Evolutionary conservation across 345 rosid genomes (phyloP), one percentile per base, ranked within the genome.

Genomic region (Eucalyptus grandis): DNA sequence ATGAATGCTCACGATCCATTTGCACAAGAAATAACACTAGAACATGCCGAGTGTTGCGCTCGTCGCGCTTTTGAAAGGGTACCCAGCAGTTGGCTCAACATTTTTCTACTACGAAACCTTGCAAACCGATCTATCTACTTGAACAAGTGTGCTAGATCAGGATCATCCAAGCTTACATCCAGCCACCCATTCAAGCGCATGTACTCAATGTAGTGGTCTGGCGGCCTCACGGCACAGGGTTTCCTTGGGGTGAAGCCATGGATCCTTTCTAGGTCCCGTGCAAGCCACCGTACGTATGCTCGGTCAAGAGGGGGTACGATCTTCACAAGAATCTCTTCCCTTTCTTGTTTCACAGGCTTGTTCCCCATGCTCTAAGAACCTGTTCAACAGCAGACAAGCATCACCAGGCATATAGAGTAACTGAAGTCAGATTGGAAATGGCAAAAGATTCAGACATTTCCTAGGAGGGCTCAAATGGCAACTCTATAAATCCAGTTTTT

Each of bases 161-260:
- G 98, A 91, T 97, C 98, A 87, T 97, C 94, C 93, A 95, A 90
- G 91, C 93, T 94, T 89, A 95, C 94, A 90, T 95, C 97, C 90
- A 96, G 90, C 94, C 91, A 92, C 58, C 98, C 98, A 82, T 95
- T 92, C 86, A 94, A 88, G 65, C 91, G 92, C 98, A 95, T 95
- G 90, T 90, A 92, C 90, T 94, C 96, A 11, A 94, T 89, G 91
- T 96, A 96, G 69, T 91, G 96, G 91, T 96, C 98, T 0, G 97
- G 98, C 31, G 99, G 98, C 88, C 92, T 93, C 86, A 97, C 91
- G 0, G 97, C 90, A 14, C 90, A 89, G 44, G 91, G 91, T 58
- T 94, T 94, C 90, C 86, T 94, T 2, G 95, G 94, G 56, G 89
- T 91, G 89, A 93, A 93, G 86, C 97, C 94, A 30, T 95, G 97